phyloP scores from a whole-genome alignment of 495 filamentous ascomycete species.

The Chaetomium tenue region DNA sequence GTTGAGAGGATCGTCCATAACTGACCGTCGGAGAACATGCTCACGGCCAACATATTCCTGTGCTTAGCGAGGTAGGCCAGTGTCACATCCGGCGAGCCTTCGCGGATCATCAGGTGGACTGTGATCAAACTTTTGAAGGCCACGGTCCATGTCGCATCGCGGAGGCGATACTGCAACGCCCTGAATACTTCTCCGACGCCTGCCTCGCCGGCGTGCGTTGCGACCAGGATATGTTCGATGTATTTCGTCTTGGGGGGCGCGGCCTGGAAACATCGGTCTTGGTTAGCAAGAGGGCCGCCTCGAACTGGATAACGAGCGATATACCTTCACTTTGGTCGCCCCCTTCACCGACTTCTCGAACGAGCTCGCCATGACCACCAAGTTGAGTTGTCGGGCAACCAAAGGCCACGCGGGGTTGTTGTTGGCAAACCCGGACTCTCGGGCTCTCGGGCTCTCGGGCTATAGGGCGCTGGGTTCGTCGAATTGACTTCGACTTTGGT shows the following conservation, averaged over 20 bases:
- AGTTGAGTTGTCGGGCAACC: conserved; percentile 16
- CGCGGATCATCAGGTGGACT: conserved; percentile 94
- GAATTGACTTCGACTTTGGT: not conserved
- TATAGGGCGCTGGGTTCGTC: not conserved
- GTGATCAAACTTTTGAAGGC: conserved; percentile 96
- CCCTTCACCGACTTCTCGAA: conserved; percentile 94
- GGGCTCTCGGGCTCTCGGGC: not conserved
- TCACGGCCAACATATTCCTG: conserved; percentile 79
- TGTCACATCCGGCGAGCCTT: conserved; percentile 87
- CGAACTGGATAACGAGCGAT: conserved; percentile 23
- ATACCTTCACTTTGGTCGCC: conserved; percentile 89
- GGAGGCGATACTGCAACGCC: conserved; percentile 78
- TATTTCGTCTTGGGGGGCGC: conserved; percentile 99
- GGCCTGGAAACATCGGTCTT: conserved; percentile 53
- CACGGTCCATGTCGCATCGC: conserved; percentile 95
- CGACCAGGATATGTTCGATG: conserved; percentile 95
- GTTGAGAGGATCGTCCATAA: conserved; percentile 20
- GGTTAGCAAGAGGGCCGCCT: conserved; percentile 14
- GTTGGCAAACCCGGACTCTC: conserved; percentile 3
- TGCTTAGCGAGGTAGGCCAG: conserved; percentile 81
- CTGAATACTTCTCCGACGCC: conserved; percentile 96
- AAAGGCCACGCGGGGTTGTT: conserved; percentile 2
- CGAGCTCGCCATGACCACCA: conserved; percentile 65
- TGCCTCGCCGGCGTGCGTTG: conserved; percentile 91
- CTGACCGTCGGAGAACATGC: conserved; percentile 88